A percentile compares a stretch with the other conserved stretches of the same genome.
These are phyloP conservation scores for Mycena floridula DNA, from an alignment of 768 basidiomycete species.

Conservation along the genomic window DNA sequence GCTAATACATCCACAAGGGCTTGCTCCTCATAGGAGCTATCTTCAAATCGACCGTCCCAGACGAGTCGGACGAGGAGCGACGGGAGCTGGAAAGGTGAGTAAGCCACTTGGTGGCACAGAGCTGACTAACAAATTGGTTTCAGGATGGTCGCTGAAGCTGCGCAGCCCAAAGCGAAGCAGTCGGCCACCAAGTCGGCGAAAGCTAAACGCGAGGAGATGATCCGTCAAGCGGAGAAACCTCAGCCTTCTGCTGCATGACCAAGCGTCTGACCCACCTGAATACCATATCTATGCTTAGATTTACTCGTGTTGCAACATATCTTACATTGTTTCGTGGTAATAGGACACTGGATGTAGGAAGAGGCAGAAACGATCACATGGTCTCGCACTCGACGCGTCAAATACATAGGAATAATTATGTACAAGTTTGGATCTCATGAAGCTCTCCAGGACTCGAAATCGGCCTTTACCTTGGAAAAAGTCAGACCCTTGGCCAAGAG, in stretches of 20 bases:
- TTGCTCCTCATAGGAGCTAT: conserved; percentile 85
- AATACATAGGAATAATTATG: too few species aligned
- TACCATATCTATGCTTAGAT: too few species aligned
- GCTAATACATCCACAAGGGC: conserved; percentile 39
- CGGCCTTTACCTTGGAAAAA: conserved; percentile 14
- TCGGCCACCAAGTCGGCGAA: conserved; percentile 25
- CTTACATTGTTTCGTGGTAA: too few species aligned
- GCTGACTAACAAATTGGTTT: conserved; percentile 2
- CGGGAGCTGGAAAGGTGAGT: conserved; percentile 87
- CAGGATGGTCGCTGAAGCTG: conserved; percentile 86
- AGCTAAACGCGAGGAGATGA: conserved; percentile 33
- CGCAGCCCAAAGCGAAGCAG: conserved; percentile 64
- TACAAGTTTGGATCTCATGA: too few species aligned
- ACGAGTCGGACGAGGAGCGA: conserved; percentile 90
- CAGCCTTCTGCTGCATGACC: too few species aligned
- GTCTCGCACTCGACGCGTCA: too few species aligned
- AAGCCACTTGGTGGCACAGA: neutral
- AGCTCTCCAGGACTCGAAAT: conserved; percentile 13
- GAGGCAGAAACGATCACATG: too few species aligned
- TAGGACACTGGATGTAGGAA: too few species aligned
- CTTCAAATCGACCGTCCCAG: conserved; percentile 80
- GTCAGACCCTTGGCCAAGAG: too few species aligned
- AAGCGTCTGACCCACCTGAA: too few species aligned
- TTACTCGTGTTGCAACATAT: too few species aligned
- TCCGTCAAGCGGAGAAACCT: conserved; percentile 27